Evolutionary conservation across 345 rosid genomes (phyloP).

Genomic region (Fremontodendron californicum): DNA sequence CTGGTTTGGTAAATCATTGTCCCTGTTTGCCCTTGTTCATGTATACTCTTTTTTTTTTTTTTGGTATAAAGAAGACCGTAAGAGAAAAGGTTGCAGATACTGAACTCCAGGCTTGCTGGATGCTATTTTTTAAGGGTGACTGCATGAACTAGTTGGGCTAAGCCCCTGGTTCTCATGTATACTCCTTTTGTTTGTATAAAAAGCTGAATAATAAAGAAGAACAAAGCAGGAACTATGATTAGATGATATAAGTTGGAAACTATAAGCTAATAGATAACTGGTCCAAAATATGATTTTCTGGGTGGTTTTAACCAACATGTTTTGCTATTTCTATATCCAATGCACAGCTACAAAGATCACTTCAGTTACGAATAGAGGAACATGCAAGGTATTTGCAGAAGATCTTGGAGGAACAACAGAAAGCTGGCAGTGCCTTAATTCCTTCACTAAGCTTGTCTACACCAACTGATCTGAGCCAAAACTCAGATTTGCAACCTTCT

Average conservation of each 20-base stretch:
- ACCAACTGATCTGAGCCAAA: conserved; percentile 27
- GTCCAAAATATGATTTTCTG: neutral
- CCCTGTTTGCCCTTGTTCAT: no score
- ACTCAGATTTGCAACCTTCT: conserved; percentile 21
- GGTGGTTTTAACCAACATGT: neutral
- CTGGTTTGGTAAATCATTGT: neutral
- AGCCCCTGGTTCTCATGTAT: no score
- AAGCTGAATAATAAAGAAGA: neutral
- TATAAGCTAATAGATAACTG: neutral
- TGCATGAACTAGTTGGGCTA: no score
- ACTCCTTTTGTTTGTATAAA: neutral
- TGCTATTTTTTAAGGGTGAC: no score
- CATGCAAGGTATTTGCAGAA: conserved; percentile 77
- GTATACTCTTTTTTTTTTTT: neutral
- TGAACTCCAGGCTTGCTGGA: no score
- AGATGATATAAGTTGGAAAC: neutral
- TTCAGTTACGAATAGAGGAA: conserved; percentile 83
- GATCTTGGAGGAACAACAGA: conserved; percentile 78
- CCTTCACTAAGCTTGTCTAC: conserved; percentile 37
- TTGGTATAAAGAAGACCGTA: no score
- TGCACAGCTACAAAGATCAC: conserved; percentile 57
- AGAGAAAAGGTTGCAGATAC: no score
- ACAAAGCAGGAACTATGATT: neutral
- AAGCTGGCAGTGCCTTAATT: conserved; percentile 44
- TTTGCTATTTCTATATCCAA: neutral